phyloP scores from a whole-genome alignment of 176 grass and related monocot species.

The Oryza australiensis region DNA sequence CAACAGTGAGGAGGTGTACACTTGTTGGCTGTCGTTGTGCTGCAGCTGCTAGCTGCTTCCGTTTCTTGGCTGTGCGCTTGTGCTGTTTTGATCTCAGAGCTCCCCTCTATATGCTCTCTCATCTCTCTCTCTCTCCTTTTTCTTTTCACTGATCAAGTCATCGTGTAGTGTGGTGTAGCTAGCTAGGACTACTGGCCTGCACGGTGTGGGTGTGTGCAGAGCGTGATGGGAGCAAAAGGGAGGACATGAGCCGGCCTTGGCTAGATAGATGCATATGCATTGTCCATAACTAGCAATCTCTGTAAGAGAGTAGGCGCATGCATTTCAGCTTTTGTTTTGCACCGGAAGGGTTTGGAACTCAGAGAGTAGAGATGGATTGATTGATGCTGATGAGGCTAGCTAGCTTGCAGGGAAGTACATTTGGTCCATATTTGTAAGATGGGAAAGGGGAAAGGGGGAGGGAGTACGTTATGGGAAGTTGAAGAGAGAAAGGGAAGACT shows the following conservation, averaged over 20 bases:
- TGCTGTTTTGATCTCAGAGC: constrained; percentile 32
- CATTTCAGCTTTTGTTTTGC: constrained; percentile 37
- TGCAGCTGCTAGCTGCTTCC: constrained; percentile 24
- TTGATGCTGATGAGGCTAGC: not conserved
- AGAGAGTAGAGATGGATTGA: constrained; percentile 36
- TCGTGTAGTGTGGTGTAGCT: not conserved
- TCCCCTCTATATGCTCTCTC: not conserved
- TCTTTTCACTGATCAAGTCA: constrained; percentile 21
- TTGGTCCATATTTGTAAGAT: constrained; percentile 39
- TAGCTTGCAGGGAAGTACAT: constrained; percentile 23
- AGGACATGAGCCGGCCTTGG: constrained; percentile 21
- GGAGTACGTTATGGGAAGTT: constrained; percentile 29
- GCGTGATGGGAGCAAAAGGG: constrained; percentile 30
- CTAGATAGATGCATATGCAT: not conserved
- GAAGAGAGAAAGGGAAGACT: constrained; percentile 18
- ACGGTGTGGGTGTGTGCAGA: constrained; percentile 13
- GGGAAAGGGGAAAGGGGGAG: constrained; percentile 29
- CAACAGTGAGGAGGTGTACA: constrained; percentile 45
- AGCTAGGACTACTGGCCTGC: not conserved
- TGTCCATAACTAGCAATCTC: constrained; percentile 39
- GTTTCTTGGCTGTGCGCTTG: constrained; percentile 29
- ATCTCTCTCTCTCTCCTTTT: constrained; percentile 16
- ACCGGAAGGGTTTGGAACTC: constrained; percentile 23
- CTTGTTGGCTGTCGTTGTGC: constrained; percentile 29
- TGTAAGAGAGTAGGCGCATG: constrained; percentile 32